Base-by-base conservation (phyloP, 805 yeast genomes). In the Yamadazyma sp. region DNA sequence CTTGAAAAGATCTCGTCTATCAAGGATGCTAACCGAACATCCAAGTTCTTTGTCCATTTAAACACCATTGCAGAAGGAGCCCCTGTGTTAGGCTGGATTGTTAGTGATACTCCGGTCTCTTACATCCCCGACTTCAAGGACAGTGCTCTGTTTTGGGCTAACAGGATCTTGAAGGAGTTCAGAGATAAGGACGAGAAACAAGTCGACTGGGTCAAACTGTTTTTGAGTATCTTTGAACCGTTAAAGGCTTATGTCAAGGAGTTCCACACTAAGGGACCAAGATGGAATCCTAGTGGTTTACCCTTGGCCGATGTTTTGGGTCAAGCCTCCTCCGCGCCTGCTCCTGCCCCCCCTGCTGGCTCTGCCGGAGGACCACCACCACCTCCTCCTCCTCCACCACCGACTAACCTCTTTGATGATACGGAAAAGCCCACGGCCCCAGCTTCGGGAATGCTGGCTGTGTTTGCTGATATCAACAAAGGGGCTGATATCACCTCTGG, bases 71-170 rank as follows among this genome's bases (percentile, higher is more conserved):
- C 89, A 17, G 98, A 93, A 57, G 97, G 96, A 34, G 78, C 84
- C 7, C 89, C 96, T 8, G 87, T 85, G 5, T 70, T 90, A 37
- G 95, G 95, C 16, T 93, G 99, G 99, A 75, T 91, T 45, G 78
- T 86, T 13, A 75, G 77, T 5, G 77, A 73, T 3, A 79, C 87
- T 4, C 96, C 97, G 1, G 77, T 84, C 11, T 77, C 87, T 0
- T 76, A 72, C 47, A 75, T 93, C 40, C 77, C 84, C 3, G 96
- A 90, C 47, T 85, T 81, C 64, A 85, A 83, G 56, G 99, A 93
- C 55, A 79, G 95, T 14, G 85, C 96, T 23, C 91, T 84, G 59
- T 93, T 93, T 64, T 93, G 97, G 89, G 77, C 95, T 8, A 90
- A 93, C 64, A 78, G 95, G 51, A 82, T 91, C 28, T 64, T 90